These are phyloP conservation scores for Sugiyamaella neomexicana DNA, from an alignment of 1,139 yeast genomes.

Conservation along the genomic window DNA sequence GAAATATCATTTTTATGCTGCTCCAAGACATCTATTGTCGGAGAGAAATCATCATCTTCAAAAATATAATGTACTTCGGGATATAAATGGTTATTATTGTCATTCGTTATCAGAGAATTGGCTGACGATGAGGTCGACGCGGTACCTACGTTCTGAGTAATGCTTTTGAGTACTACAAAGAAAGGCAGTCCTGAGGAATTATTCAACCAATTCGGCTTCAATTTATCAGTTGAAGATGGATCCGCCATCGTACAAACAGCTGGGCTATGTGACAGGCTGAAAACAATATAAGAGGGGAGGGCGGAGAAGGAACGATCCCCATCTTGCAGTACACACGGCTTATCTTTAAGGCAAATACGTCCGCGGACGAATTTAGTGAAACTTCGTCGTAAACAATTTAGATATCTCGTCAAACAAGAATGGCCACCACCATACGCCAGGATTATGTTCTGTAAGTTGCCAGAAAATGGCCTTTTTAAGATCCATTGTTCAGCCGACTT, in stretches of 20 bases:
- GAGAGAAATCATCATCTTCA: slow-evolving; percentile 42
- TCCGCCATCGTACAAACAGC: not conserved
- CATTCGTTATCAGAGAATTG: not conserved
- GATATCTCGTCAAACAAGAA: not conserved
- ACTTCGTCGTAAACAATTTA: not conserved
- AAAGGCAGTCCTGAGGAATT: slow-evolving; percentile 15
- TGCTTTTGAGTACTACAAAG: slow-evolving; percentile 13
- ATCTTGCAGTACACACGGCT: not conserved
- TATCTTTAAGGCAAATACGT: not conserved
- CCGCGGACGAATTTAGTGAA: not conserved
- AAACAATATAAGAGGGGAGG: not conserved
- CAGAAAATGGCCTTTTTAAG: not conserved
- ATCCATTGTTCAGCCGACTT: not conserved
- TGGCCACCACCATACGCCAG: not conserved
- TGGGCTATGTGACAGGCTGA: not conserved
- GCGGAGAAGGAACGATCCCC: not conserved
- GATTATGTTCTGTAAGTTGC: slow-evolving; percentile 15
- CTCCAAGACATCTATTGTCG: slow-evolving; percentile 40
- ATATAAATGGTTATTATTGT: slow-evolving; percentile 26
- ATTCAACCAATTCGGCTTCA: slow-evolving; percentile 4
- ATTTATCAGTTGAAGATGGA: not conserved
- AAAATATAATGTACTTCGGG: slow-evolving; percentile 44
- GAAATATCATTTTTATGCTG: slow-evolving; percentile 36
- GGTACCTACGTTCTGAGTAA: not conserved
- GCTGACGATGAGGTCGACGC: slow-evolving; percentile 6